phyloP scores from a whole-genome alignment of 2,329 filamentous ascomycete genomes.

The Diaporthe ampelina region DNA sequence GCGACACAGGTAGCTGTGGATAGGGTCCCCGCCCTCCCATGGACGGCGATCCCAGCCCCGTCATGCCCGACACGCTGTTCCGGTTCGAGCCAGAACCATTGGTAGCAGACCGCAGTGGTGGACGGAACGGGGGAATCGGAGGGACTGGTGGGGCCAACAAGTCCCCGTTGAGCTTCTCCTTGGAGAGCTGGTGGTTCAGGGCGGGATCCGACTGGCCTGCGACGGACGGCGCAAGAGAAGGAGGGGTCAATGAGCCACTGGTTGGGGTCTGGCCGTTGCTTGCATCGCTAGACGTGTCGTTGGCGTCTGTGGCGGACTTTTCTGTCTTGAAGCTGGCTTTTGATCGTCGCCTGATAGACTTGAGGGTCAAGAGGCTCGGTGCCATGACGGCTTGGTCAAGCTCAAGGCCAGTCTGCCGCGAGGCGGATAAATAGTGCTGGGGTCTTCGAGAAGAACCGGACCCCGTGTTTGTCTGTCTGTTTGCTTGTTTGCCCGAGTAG shows the following conservation, averaged over 20 bases:
- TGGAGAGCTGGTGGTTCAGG: conserved; percentile 69
- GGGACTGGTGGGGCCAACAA: conserved; percentile 47
- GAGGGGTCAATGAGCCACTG: conserved; percentile 80
- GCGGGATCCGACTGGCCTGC: conserved; percentile 76
- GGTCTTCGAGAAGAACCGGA: not conserved
- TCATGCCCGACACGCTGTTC: conserved; percentile 75
- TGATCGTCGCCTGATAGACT: conserved; percentile 82
- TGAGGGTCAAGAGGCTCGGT: conserved; percentile 76
- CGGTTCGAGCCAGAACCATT: conserved; percentile 62
- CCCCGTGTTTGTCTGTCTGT: not conserved
- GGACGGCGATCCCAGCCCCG: conserved; percentile 70
- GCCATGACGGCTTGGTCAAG: conserved; percentile 59
- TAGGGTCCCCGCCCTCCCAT: conserved; percentile 65
- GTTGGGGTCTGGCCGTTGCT: conserved; percentile 73
- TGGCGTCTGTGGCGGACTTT: conserved; percentile 58
- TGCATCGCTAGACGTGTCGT: conserved; percentile 73
- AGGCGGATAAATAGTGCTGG: not conserved
- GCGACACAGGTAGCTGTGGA: conserved; percentile 75
- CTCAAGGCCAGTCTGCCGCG: conserved; percentile 18
- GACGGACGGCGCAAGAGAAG: conserved; percentile 79
- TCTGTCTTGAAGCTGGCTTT: conserved; percentile 79
- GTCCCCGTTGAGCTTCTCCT: conserved; percentile 40
- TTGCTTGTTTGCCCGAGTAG: not conserved
- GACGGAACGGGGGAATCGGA: conserved; percentile 51
- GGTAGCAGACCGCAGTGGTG: conserved; percentile 53